phyloP scores from a whole-genome alignment of 2,329 filamentous ascomycete species.

The Aspergillus fructus region DNA sequence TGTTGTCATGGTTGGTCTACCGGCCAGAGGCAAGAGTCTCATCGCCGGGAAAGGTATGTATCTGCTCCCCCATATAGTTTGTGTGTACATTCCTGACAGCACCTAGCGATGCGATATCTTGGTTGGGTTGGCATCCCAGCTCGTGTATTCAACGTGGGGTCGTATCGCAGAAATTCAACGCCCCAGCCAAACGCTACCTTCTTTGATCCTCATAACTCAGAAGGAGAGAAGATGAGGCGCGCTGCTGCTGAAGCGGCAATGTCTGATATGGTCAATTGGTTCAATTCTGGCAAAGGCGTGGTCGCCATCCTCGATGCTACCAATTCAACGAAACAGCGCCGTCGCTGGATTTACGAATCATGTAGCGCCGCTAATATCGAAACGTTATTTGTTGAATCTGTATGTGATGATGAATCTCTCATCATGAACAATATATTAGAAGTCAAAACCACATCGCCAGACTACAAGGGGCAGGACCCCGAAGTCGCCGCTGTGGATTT shows the following conservation, averaged over 20 bases:
- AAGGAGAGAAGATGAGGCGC: conserved; percentile 84
- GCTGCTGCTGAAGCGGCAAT: conserved; percentile 91
- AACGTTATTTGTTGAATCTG: conserved; percentile 93
- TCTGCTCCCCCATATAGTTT: not conserved
- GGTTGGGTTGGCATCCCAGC: conserved; percentile 94
- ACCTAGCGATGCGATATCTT: conserved; percentile 81
- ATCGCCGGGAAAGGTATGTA: conserved; percentile 90
- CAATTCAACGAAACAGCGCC: conserved; percentile 86
- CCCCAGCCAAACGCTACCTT: conserved; percentile 91
- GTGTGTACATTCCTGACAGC: not conserved
- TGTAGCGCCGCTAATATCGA: conserved; percentile 77
- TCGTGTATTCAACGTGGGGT: conserved; percentile 95
- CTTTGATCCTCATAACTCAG: conserved; percentile 86
- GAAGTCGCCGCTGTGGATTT: conserved; percentile 90
- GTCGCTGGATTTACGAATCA: conserved; percentile 84
- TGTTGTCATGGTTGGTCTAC: conserved; percentile 97
- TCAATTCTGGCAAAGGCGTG: conserved; percentile 70
- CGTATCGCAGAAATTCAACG: conserved; percentile 85
- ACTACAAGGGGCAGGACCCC: conserved; percentile 92
- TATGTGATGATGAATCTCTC: conserved; percentile 91
- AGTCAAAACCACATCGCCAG: conserved; percentile 94
- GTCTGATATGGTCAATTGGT: conserved; percentile 92
- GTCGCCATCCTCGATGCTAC: conserved; percentile 96
- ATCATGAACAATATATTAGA: conserved; percentile 99
- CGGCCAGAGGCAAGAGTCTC: conserved; percentile 92